Evolutionary conservation across 176 grass and related monocot species (phyloP), one percentile per base, ranked within the genome.

Genomic region (Zoysia japonica): DNA sequence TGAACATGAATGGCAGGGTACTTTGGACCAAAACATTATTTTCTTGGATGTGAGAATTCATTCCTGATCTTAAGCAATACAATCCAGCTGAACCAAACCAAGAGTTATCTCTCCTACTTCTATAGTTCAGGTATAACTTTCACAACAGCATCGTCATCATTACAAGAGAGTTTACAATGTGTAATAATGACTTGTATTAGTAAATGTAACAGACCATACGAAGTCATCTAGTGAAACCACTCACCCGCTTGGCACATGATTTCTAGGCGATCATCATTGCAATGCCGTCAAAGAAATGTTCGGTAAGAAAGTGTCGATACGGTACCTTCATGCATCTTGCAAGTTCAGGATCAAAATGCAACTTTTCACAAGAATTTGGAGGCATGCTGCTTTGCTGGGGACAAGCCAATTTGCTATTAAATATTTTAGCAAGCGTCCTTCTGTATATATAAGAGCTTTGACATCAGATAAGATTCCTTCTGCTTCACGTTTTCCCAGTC

Each of bases 311-410:
- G 53, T 38, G 36, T 60, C 36, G 9, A 91, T 68, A 61, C 75
- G 40, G 57, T 82, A 97, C 96, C 96, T 99, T 91, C 86, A 89
- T 99, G 96, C 80, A 99, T 87, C 89, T 89, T 95, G 96, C 96
- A 52, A 85, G 82, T 80, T 91, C 88, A 70, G 96, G 92, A 82
- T 99, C 90, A 85, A 95, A 95, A 16, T 87, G 88, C 47, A 99
- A 81, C 67, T 95, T 93, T 87, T 91, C 96, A 39, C 96, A 45
- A 99, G 82, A 86, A 89, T 91, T 90, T 99, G 92, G 86, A 99
- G 96, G 76, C 84, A 95, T 5, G 88, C 72, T 46, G 96, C 96
- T 91, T 99, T 99, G 90, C 96, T 99, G 79, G 92, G 86, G 67
- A 93, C 92, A 76, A 64, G 83, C 90, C 84, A 99, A 78, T 68